phyloP scores from a whole-genome alignment of 202 grass and related monocot genomes.

The Brachypodium distachyon region DNA sequence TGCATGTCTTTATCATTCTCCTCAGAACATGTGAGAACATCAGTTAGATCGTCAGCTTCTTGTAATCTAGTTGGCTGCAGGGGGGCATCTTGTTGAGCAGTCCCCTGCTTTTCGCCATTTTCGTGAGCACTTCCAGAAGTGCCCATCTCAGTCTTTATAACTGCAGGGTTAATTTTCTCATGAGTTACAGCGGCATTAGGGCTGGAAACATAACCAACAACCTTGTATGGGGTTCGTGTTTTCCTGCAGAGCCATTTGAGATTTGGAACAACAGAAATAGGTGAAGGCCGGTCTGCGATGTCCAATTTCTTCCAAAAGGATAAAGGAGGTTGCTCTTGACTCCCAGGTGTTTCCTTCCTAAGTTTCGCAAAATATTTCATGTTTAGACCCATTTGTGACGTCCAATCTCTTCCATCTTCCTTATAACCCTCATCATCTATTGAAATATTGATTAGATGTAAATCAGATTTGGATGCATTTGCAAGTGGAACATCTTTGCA shows the following conservation, averaged over 20 bases:
- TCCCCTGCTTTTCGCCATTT: background rate
- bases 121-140: constrained; percentile 17
- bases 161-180: constrained; percentile 13
- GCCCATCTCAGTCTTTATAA: background rate
- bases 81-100: background rate
- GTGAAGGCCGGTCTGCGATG: constrained; percentile 19
- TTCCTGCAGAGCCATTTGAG: constrained; percentile 81
- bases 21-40: background rate
- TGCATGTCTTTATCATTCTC: constrained; percentile 10
- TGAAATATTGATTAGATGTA: constrained; percentile 79
- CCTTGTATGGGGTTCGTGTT: constrained; percentile 71
- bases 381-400: constrained; percentile 80
- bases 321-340: constrained; percentile 58
- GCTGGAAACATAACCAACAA: constrained; percentile 43
- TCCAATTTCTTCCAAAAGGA: constrained; percentile 29
- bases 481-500: constrained; percentile 65
- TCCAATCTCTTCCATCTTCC: constrained; percentile 92
- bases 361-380: constrained; percentile 83
- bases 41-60: background rate
- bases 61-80: constrained; percentile 9
- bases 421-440: constrained; percentile 87
- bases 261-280: constrained; percentile 48
- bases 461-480: constrained; percentile 68
- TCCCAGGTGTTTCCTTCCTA: constrained; percentile 66
- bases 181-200: constrained; percentile 19